These are phyloP conservation scores for Penicillium sp. DNA, from an alignment of 2,329 filamentous ascomycete species.

Conservation along the genomic window DNA sequence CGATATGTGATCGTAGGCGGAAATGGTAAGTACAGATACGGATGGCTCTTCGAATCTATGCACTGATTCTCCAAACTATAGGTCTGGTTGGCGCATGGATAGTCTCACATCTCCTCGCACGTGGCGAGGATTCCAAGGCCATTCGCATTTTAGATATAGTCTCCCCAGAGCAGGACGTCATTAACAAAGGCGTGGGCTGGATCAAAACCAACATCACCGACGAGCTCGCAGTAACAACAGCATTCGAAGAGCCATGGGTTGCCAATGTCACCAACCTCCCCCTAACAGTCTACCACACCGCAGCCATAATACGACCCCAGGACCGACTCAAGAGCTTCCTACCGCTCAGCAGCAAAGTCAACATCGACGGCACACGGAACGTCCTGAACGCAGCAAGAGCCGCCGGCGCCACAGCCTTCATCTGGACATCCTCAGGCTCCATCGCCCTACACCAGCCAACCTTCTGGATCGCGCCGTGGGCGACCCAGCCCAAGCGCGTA, in stretches of 20 bases:
- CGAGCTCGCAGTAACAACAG: slow-evolving; percentile 34
- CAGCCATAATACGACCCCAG: slow-evolving; percentile 46
- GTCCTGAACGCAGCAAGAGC: slow-evolving; percentile 42
- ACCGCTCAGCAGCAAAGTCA: slow-evolving; percentile 41
- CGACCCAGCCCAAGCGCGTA: slow-evolving; percentile 31
- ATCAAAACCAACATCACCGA: slow-evolving; percentile 47
- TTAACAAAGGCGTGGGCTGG: slow-evolving; percentile 40
- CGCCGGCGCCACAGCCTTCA: slow-evolving; percentile 44
- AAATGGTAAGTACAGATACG: slow-evolving; percentile 24
- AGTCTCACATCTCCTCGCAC: slow-evolving; percentile 46
- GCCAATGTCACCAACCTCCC: slow-evolving; percentile 36
- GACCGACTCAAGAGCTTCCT: slow-evolving; percentile 44
- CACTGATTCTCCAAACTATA: slow-evolving; percentile 19
- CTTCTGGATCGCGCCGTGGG: slow-evolving; percentile 43
- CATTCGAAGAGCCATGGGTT: slow-evolving; percentile 45
- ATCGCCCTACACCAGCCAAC: slow-evolving; percentile 37
- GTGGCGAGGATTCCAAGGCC: slow-evolving; percentile 44
- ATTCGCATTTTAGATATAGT: slow-evolving; percentile 50
- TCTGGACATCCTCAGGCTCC: slow-evolving; percentile 48
- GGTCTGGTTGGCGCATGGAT: slow-evolving; percentile 51
- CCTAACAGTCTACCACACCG: slow-evolving; percentile 52
- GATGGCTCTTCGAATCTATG: not conserved
- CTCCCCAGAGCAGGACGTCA: slow-evolving; percentile 37
- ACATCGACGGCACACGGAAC: slow-evolving; percentile 45
- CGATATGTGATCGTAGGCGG: slow-evolving; percentile 36